Conservation (phyloP, 2,329 filamentous ascomycete genomes). For the Plectosphaerella sp. region DNA sequence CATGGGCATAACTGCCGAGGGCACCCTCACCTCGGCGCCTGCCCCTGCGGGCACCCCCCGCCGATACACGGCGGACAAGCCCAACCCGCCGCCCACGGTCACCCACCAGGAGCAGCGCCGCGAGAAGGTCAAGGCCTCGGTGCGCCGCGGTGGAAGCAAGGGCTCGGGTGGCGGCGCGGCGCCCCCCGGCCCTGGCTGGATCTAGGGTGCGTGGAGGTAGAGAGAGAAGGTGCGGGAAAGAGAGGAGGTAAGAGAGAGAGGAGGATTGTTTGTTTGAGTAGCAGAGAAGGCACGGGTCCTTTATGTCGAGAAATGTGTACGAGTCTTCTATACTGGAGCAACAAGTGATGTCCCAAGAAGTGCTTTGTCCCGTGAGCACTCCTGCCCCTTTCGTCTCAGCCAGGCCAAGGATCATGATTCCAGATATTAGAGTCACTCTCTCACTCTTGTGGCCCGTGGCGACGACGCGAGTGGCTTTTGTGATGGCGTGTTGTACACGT, state of each 20-base stretch:
- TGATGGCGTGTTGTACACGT: too few species aligned
- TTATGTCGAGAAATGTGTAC: too few species aligned
- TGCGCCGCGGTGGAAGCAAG: background rate
- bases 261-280: background rate
- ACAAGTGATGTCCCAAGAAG: too few species aligned
- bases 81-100: background rate
- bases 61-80: background rate
- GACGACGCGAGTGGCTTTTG: too few species aligned
- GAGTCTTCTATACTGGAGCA: too few species aligned
- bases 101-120: background rate
- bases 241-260: background rate
- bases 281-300: too few species aligned
- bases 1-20: background rate
- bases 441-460: too few species aligned
- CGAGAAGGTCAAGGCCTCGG: background rate
- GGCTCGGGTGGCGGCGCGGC: background rate
- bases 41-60: background rate
- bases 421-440: too few species aligned
- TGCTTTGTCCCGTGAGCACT: too few species aligned
- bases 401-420: too few species aligned
- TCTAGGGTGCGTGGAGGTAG: background rate
- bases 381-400: too few species aligned
- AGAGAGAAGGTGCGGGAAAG: background rate
- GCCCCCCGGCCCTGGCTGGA: background rate
- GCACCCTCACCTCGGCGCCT: slow-evolving; percentile 1